Evolutionary conservation across 208 protist species (phyloP).

Genomic region (Leishmania tarentolae): DNA sequence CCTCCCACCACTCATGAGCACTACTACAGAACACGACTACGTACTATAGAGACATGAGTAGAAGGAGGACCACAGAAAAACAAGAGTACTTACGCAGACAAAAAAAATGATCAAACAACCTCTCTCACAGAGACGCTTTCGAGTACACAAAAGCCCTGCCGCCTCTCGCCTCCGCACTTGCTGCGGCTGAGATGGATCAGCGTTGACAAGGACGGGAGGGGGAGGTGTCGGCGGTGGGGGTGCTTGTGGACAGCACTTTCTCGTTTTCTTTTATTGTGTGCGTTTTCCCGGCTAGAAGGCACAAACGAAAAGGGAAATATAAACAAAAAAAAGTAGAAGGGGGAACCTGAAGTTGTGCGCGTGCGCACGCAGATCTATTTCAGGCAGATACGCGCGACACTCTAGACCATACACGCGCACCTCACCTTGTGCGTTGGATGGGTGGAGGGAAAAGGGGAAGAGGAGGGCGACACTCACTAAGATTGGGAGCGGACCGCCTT

Average conservation of each 20-base stretch:
- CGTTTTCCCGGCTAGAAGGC: neutral
- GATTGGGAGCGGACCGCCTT: neutral
- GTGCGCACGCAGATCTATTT: neutral
- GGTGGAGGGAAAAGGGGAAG: neutral
- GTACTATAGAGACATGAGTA: neutral
- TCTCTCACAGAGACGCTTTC: neutral
- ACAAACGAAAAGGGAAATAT: neutral
- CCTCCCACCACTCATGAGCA: neutral
- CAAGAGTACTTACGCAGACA: neutral
- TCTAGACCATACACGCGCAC: neutral
- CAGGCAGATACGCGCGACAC: neutral
- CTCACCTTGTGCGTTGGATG: neutral
- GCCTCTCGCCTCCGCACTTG: neutral
- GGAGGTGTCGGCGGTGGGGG: too few species aligned
- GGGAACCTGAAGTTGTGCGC: neutral
- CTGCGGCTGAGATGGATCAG: neutral
- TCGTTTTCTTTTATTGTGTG: neutral
- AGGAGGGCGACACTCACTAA: neutral
- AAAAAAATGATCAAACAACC: conserved; percentile 6
- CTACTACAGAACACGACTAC: neutral
- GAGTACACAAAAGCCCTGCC: neutral
- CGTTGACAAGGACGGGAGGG: neutral
- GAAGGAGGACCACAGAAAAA: neutral
- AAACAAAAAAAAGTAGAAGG: conserved; percentile 5
- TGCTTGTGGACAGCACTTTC: neutral